A percentile compares a stretch with the other conserved stretches of the same genome.
Evolutionary conservation across 2,329 filamentous ascomycete genomes (phyloP).

Genomic region (Pseudopithomyces chartarum): DNA sequence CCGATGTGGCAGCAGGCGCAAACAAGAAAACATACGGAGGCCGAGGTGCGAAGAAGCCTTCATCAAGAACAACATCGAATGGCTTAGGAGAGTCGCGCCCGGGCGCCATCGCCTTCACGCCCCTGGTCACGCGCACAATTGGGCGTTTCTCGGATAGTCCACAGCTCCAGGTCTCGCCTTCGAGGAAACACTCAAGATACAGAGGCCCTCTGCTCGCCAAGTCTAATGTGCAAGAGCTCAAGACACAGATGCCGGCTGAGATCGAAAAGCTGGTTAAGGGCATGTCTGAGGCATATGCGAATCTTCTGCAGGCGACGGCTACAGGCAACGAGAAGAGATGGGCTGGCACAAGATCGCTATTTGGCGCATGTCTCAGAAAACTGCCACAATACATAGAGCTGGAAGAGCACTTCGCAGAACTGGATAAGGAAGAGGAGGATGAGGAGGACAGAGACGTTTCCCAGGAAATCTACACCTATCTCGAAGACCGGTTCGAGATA

Average conservation of each 20-base stretch:
- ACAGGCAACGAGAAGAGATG: slow-evolving; percentile 24
- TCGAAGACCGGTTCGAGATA: slow-evolving; percentile 45
- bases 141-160: slow-evolving; percentile 36
- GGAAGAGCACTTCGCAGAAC: slow-evolving; percentile 44
- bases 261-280: slow-evolving; percentile 38
- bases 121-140: slow-evolving; percentile 38
- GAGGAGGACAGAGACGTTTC: slow-evolving; percentile 43
- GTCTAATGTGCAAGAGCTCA: slow-evolving; percentile 21
- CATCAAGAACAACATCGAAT: slow-evolving; percentile 9
- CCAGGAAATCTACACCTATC: slow-evolving; percentile 46
- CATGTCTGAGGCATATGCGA: slow-evolving; percentile 38
- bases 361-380: slow-evolving; percentile 45
- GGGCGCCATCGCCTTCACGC: slow-evolving; percentile 43
- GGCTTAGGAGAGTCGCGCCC: slow-evolving; percentile 22
- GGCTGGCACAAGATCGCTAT: slow-evolving; percentile 44
- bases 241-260: slow-evolving; percentile 27
- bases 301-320: slow-evolving; percentile 41
- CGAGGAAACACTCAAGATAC: slow-evolving; percentile 25
- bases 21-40: slow-evolving; percentile 41
- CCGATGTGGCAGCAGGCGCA: slow-evolving; percentile 24
- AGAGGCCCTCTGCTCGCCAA: slow-evolving; percentile 30
- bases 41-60: slow-evolving; percentile 25
- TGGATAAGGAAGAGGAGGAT: slow-evolving; percentile 35
- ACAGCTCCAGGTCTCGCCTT: slow-evolving; percentile 31
- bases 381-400: slow-evolving; percentile 49